Base-by-base conservation (phyloP, 2,329 filamentous ascomycete species). In the Coniella lustricola region DNA sequence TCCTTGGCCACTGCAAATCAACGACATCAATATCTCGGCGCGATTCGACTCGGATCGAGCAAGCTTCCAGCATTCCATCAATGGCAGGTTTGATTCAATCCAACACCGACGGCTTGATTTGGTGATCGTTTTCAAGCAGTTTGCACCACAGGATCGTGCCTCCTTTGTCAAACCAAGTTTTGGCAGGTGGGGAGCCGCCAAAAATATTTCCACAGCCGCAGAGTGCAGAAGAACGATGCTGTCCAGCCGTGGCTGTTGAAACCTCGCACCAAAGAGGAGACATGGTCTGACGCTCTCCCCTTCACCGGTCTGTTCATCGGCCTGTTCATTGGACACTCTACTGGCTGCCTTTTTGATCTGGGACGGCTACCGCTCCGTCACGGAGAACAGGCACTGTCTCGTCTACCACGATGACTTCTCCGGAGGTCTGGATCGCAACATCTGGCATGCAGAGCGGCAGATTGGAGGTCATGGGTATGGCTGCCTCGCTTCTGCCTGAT, bases 271-370 rank as follows among this genome's bases (percentile, higher is more conserved):
- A 82, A 84, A 12, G 85, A 82, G 63, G 85, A 91, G 73, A 93
- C 89, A 70, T 93, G 87, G 87, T 82, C 25, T 88, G 8, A 90
- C 84, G 2, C 89, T 91, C 54, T 94, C 49, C 87, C 87, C 2
- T 61, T 90, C 36, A 62, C 88, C 20, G 87, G 87, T 40, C 78
- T 93, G 43, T 41, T 82, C 3, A 52, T 90, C 13, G 88, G 88
- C n/a, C 78, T 93, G 43, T 41, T 82, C 3, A 52, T 90, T 13
- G 88, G 88, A n/a, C 13, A 62, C 91, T 32, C 77, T 64, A 3
- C 68, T 90, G 35, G 79, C 84, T 1, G 87, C 75, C 1, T 79
- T 90, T 58, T 67, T 93, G 38, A 72, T 93, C 41, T 93, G 82
- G 74, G 84, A 90, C 56, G 88, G 88, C 3, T 62, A 90, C 34